phyloP scores from a whole-genome alignment of 75 land plant species.

The Picea glauca region DNA sequence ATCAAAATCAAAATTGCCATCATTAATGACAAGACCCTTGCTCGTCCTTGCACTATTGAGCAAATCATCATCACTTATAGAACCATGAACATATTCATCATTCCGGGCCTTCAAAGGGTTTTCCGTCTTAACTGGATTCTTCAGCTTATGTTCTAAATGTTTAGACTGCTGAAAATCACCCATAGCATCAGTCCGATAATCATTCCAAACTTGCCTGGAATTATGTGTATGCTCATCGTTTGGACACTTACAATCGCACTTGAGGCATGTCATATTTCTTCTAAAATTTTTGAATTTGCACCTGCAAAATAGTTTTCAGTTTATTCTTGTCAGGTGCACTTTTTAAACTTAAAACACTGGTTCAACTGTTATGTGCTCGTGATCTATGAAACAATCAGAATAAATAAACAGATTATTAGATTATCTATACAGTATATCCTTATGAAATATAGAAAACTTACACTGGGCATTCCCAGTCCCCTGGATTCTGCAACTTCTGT shows the following conservation, averaged over 20 bases:
- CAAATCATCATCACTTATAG: background rate
- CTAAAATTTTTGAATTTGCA: conserved; percentile 37
- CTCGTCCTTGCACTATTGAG: background rate
- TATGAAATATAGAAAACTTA: conserved; percentile 8
- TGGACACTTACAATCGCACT: conserved; percentile 27
- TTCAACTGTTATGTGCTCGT: background rate
- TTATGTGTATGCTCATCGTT: background rate
- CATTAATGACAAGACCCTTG: background rate
- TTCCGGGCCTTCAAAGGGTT: background rate
- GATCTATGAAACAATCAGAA: background rate
- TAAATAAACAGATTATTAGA: background rate
- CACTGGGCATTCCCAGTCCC: conserved; percentile 53
- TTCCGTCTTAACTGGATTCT: no score
- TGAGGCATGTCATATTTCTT: conserved; percentile 24
- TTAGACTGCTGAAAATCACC: background rate
- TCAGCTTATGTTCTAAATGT: no score
- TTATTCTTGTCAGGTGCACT: background rate
- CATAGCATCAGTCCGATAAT: background rate
- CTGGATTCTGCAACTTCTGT: conserved; percentile 13
- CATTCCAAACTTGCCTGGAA: background rate
- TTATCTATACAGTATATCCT: background rate
- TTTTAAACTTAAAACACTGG: background rate
- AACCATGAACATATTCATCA: background rate
- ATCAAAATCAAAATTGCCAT: conserved; percentile 1
- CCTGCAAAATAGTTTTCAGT: conserved; percentile 11